Conservation (phyloP, 495 filamentous ascomycete genomes). For the Delitschia confertaspora region DNA sequence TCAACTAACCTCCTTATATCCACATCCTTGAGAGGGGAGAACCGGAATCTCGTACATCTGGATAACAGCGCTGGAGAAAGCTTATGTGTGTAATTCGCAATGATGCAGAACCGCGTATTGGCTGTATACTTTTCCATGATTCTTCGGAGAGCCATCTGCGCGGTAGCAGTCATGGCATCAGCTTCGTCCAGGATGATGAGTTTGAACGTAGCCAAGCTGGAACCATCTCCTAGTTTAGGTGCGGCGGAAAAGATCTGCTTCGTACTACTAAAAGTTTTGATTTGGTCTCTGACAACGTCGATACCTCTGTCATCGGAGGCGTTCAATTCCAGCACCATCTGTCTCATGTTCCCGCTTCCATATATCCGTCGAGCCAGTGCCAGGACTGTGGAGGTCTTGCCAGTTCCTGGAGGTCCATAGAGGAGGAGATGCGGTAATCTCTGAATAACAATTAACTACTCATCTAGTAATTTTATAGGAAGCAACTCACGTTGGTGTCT, state of each 20-base stretch:
- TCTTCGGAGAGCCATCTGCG: constrained; percentile 90
- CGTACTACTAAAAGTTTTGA: constrained; percentile 93
- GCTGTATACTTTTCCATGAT: constrained; percentile 99
- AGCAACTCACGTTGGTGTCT: constrained; percentile 60
- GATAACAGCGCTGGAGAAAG: constrained; percentile 90
- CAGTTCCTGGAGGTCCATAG: constrained; percentile 42
- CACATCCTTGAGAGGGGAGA: constrained; percentile 79
- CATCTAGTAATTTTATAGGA: background rate
- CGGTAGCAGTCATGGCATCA: constrained; percentile 93
- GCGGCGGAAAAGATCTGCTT: constrained; percentile 58
- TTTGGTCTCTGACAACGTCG: constrained; percentile 93
- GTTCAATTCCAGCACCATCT: constrained; percentile 97
- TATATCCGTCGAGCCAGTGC: constrained; percentile 87
- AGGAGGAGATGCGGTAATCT: constrained; percentile 93
- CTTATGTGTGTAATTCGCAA: constrained; percentile 99
- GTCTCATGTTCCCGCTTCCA: constrained; percentile 81
- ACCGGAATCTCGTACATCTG: constrained; percentile 88
- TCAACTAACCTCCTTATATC: constrained; percentile 82
- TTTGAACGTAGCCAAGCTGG: constrained; percentile 70
- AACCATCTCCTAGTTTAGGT: constrained; percentile 40
- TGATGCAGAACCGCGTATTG: constrained; percentile 96
- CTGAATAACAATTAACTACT: constrained; percentile 31
- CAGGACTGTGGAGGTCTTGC: constrained; percentile 46
- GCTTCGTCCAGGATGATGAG: constrained; percentile 97
- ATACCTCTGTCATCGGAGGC: constrained; percentile 96